Base-by-base conservation (phyloP, 1,284 basidiomycete species). In the Ustilago lituana region DNA sequence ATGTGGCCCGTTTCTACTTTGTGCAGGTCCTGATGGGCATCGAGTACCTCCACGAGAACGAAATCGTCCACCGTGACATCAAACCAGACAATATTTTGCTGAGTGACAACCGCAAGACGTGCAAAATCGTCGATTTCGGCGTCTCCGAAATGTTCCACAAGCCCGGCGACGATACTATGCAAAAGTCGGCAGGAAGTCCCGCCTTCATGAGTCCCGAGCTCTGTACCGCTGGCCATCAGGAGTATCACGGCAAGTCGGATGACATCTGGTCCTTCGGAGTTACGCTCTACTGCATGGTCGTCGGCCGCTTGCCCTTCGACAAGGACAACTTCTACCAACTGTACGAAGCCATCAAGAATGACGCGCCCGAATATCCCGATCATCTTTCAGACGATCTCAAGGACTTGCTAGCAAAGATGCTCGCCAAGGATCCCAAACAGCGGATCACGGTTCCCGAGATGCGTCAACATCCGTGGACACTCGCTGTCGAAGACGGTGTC, bases 71-170 rank as follows among this genome's bases (percentile, higher is more conserved):
- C 70, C 81, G 84, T 12, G 85, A 85, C 64, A 84, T 86, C 81
- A 86, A 86, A 73, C 85, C 85, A 0, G 85, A 86, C 70, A 86
- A 87, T 75, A 84, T 87, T 27, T 81, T 87, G 22, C 80, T 87
- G 14, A 83, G 82, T 11, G 79, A 80, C n/a, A 83, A 86, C 59
- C 74, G 80, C n/a, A 75, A 81, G 46, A 77, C 79, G 10, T 85
- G 86, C 80, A 87, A 87, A 74, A 82, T 87, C 43, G 86, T 84
- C 68, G 86, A 87, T 65, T 87, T 87, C 76, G 87, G 87, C 26
- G 85, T 87, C 0, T 86, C 85, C 1, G 85, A 87, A 54, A 85
- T 87, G 83, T 86, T 87, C 53, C 67, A 75, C 8, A 79, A 81
- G 23, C 74, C 78, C 0, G 83, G 82, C 12, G 84, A 85, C 52